Conservation (phyloP, 164 flowering plant species). For the Dillenia suffruticosa region DNA sequence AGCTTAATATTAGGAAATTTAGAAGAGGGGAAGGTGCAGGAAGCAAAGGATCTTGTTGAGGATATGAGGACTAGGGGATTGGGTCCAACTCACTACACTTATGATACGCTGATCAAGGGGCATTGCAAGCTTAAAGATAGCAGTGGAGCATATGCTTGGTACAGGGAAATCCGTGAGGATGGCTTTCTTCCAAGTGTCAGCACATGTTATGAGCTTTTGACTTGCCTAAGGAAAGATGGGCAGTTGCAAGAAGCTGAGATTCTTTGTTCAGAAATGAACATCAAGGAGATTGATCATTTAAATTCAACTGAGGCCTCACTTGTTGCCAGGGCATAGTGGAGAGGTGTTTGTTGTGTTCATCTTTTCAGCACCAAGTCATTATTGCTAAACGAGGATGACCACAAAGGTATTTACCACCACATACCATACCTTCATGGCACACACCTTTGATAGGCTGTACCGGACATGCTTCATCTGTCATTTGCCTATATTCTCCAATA, state of each 20-base stretch:
- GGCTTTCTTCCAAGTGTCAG: constrained; percentile 32
- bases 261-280: constrained; percentile 40
- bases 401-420: too few relatives aligned
- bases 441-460: too few relatives aligned
- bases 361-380: too few relatives aligned
- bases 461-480: too few relatives aligned
- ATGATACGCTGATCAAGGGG: constrained; percentile 42
- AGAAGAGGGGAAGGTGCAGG: constrained; percentile 37
- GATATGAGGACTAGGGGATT: constrained; percentile 53
- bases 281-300: constrained; percentile 27
- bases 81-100: constrained; percentile 47
- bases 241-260: constrained; percentile 38
- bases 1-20: constrained; percentile 47
- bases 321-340: constrained; percentile 14
- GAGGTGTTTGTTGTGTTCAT: too few relatives aligned
- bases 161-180: constrained; percentile 51
- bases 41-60: constrained; percentile 36
- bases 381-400: too few relatives aligned
- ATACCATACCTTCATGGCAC: too few relatives aligned
- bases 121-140: constrained; percentile 44
- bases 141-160: constrained; percentile 52
- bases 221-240: constrained; percentile 51
- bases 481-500: too few relatives aligned
- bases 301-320: constrained; percentile 13
- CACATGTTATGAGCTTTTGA: constrained; percentile 33